Percentiles rank a stretch among this genome's conserved stretches.
Conservation (phyloP, 1,284 basidiomycete species). For the Ceratobasidium sp. region DNA sequence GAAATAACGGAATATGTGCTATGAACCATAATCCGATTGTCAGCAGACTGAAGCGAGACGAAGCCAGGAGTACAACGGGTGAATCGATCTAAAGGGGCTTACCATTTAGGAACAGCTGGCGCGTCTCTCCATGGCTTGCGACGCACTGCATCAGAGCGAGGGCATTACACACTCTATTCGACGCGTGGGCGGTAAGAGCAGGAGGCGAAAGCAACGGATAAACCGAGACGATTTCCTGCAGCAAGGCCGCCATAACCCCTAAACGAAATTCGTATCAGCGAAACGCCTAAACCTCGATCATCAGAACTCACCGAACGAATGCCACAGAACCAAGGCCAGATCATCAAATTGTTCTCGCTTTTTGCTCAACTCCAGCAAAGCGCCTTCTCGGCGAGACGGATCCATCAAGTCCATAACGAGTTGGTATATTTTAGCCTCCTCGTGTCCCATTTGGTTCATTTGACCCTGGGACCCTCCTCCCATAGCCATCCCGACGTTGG, state of each 20-base stretch:
- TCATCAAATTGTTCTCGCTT: slow-evolving; percentile 99
- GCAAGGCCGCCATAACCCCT: slow-evolving; percentile 99
- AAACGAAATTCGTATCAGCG: not conserved
- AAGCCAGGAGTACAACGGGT: no score
- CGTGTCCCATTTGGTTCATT: slow-evolving; percentile 57
- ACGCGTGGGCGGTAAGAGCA: slow-evolving; percentile 96
- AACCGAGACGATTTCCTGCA: slow-evolving; percentile 98
- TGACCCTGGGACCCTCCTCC: slow-evolving; percentile 35
- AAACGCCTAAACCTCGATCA: slow-evolving; percentile 8
- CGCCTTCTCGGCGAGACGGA: slow-evolving; percentile 83
- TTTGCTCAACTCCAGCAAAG: slow-evolving; percentile 96
- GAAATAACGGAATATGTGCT: slow-evolving; percentile 98
- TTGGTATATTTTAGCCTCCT: slow-evolving; percentile 85
- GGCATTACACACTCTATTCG: slow-evolving; percentile 99
- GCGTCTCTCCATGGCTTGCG: slow-evolving; percentile 93
- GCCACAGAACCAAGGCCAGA: slow-evolving; percentile 97
- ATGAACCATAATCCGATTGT: slow-evolving; percentile 42
- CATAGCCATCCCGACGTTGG: slow-evolving; percentile 25
- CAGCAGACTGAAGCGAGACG: no score
- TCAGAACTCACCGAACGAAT: slow-evolving; percentile 88
- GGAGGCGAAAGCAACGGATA: slow-evolving; percentile 97
- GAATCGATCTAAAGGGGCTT: slow-evolving; percentile 50
- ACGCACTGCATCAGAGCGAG: slow-evolving; percentile 98
- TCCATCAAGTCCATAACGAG: slow-evolving; percentile 88
- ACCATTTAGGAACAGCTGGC: slow-evolving; percentile 94